Base-by-base conservation (phyloP, 495 filamentous ascomycete genomes). In the Aspergillus sclerotiicarbonarius region DNA sequence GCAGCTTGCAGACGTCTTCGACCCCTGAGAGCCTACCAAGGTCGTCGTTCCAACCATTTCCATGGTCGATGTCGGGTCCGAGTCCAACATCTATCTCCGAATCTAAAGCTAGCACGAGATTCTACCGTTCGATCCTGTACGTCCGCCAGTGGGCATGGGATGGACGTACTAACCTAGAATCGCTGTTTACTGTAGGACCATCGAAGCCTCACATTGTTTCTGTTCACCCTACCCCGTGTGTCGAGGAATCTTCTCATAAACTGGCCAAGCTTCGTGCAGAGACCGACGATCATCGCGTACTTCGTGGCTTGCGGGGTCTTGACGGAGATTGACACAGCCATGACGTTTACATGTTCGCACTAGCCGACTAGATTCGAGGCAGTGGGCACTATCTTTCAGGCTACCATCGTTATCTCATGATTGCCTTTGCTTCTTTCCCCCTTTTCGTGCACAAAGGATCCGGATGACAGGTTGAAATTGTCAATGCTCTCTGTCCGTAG, bases 341-440 rank as follows among this genome's bases (percentile, higher is more conserved):
- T 50, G 47, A 50, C 47, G 47, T 50, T 31, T 50, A 31, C 47
- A 50, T 25, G 29, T 50, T 32, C 47, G 47, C 15, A 16, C 47
- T 50, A 50, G 47, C 31, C 15, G 3, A 18, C 7, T 29, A 49
- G 29, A 32, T 25, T 25, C 31, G 47, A 50, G 13, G 25, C 47
- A 25, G 29, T 50, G 13, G 47, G 13, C 46, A 16, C 25, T 15
- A 31, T n/a, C 46, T 50, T 8, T 50, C 47, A 50, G 13, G 47
- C 25, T 31, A 32, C 47, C 13, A 50, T 50, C 10, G 47, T 32
- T 41, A 41, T 41, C 37, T 41, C 37, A 13, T 41, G 37, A 41
- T 41, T 41, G 37, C 37, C 37, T 41, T 41, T 41, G 13, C 13
- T 9, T 37, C 33, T 15, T 37, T n/a, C 37, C 37, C 37, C 37